These are phyloP conservation scores for Deakozyma indianensis DNA, from an alignment of 805 yeast genomes.

Conservation along the genomic window DNA sequence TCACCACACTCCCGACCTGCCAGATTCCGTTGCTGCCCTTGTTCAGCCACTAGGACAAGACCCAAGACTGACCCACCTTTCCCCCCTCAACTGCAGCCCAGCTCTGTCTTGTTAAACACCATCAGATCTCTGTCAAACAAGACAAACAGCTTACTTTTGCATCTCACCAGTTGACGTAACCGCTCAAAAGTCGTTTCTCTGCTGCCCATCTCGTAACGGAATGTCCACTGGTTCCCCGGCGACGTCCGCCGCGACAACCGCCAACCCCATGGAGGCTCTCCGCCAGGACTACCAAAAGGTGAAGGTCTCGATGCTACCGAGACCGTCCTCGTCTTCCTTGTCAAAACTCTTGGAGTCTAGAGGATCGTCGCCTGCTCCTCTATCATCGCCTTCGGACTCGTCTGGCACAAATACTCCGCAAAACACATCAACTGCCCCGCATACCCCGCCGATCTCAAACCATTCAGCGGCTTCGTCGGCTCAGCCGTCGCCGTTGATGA, in stretches of 20 bases:
- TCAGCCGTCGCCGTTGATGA: background rate
- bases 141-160: no score
- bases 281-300: slow-evolving; percentile 7
- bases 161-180: no score
- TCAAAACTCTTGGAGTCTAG: slow-evolving; percentile 7
- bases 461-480: background rate
- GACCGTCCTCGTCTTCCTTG: slow-evolving; percentile 10
- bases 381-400: slow-evolving; percentile 2
- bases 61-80: no score
- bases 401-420: background rate
- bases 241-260: slow-evolving; percentile 3
- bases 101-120: no score
- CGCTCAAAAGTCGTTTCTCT: no score
- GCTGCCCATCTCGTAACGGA: no score
- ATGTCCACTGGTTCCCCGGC: no score
- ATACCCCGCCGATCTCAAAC: slow-evolving; percentile 3
- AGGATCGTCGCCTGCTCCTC: slow-evolving; percentile 3
- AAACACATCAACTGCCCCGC: background rate
- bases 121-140: no score
- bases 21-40: no score
- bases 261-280: slow-evolving; percentile 3
- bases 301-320: slow-evolving; percentile 4
- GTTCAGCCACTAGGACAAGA: no score
- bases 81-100: no score
- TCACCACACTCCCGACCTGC: no score